Evolutionary conservation across 2,329 filamentous ascomycete genomes (phyloP), one percentile per base, ranked within the genome.

Genomic region (Volutella citrinella): DNA sequence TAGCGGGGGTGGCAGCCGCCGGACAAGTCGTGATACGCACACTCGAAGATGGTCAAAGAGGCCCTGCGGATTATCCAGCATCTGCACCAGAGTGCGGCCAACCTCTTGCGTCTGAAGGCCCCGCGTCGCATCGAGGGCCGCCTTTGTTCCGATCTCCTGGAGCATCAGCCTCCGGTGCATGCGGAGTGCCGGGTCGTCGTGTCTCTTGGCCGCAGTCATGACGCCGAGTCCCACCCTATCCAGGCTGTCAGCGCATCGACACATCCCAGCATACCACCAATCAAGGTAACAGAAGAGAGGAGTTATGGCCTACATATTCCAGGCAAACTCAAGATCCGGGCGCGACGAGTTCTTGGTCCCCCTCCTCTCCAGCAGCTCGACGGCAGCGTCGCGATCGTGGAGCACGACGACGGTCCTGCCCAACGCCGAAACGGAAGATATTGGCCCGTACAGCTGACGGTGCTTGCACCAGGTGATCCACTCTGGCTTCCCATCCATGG

Each of bases 381-480:
- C 38, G 3, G 61, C 58, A 4, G 61, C 45, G 6, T 59, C 43
- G 20, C 49, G 40, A 33, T 64, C 60, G 34, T 70, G 60, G 2
- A 70, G 34, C 4, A 70, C 43, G 19, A 72, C 46, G 7, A 70
- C 45, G 2, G 63, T 64, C 19, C 55, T 55, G 1, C 65, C 66
- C 2, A 70, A 40, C 11, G 61, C 52, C 1, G 56, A 68, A 5
- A 71, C 39, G 5, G 63, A 68, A 36, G 63, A 63, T 6, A 65
- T 53, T 1, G 54, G 52, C 0, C 64, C 64, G 24, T 67, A 65
- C 0, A 45, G 26, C 6, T 65, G 56, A 32, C 63, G 67, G 37
- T 63, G 57, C 37, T 62, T 59, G 19, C 62, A 30, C 65, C 65
- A 70, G 34, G 68, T 64, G 27, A 58, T 42, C 38, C 56, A 64